These are phyloP conservation scores for Serendipita indica DNA, from an alignment of 768 basidiomycete genomes.

Conservation along the genomic window DNA sequence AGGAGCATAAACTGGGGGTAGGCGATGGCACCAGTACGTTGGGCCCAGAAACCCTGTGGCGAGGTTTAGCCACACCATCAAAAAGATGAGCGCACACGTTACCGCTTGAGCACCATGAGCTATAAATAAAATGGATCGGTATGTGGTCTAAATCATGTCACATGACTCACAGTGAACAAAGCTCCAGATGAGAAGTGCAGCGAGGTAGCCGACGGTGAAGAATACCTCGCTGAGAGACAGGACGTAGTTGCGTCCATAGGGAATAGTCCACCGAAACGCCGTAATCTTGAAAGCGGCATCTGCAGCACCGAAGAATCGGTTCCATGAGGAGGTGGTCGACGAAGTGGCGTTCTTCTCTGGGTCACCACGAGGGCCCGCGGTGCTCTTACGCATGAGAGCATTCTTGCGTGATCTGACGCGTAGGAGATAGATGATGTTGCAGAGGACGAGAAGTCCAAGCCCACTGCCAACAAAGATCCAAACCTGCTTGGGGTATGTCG, in stretches of 20 bases:
- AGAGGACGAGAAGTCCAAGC: slow-evolving; percentile 27
- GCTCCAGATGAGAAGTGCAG: slow-evolving; percentile 30
- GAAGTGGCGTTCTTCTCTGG: background rate
- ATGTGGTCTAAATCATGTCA: background rate
- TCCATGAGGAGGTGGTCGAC: background rate
- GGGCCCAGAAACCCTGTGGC: slow-evolving; percentile 17
- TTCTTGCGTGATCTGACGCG: slow-evolving; percentile 14
- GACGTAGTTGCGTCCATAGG: slow-evolving; percentile 28
- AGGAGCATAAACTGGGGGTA: slow-evolving; percentile 39
- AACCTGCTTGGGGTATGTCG: slow-evolving; percentile 27
- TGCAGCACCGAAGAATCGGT: slow-evolving; percentile 25
- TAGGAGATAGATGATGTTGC: slow-evolving; percentile 25
- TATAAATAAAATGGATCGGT: background rate
- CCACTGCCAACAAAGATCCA: slow-evolving; percentile 28
- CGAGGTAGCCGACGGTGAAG: slow-evolving; percentile 34
- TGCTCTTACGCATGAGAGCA: background rate
- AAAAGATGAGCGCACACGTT: background rate
- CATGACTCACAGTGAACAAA: slow-evolving; percentile 31
- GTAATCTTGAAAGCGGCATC: slow-evolving; percentile 33
- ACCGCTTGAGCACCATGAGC: background rate
- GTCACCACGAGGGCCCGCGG: background rate
- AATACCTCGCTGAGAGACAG: slow-evolving; percentile 31
- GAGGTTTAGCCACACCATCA: slow-evolving; percentile 3
- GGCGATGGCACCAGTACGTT: slow-evolving; percentile 32
- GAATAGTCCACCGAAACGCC: slow-evolving; percentile 35